A percentile compares a stretch with the other conserved stretches of the same genome.
Evolutionary conservation across 2,329 filamentous ascomycete species (phyloP).

Genomic region (Monilinia fructicola): DNA sequence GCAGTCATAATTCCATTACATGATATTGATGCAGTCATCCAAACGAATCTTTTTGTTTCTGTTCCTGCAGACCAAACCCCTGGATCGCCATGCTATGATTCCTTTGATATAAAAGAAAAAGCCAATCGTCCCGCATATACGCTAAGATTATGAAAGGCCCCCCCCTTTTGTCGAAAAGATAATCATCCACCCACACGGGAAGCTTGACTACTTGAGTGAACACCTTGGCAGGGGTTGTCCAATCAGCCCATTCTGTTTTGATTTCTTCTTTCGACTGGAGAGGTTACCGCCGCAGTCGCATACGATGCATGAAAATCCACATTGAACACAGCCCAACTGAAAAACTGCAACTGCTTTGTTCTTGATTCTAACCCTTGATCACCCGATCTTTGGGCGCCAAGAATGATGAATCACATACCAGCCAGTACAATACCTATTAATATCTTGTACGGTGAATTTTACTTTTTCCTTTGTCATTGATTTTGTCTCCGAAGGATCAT

Average conservation of each 20-base stretch:
- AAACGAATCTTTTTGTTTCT: conserved; percentile 1
- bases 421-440: not conserved
- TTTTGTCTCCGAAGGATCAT: not conserved
- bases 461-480: not conserved
- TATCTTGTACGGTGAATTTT: not conserved
- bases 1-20: not conserved
- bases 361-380: not conserved
- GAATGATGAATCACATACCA: not conserved
- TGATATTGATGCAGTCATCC: not conserved
- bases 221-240: conserved; percentile 20
- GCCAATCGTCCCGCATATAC: conserved; percentile 16
- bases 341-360: too few relatives aligned
- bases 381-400: conserved; percentile 1
- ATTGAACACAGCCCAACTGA: not conserved
- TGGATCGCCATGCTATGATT: not conserved
- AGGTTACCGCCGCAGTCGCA: conserved; percentile 5
- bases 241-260: conserved; percentile 13
- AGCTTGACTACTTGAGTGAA: not conserved
- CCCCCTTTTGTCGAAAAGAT: not conserved
- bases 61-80: conserved; percentile 1
- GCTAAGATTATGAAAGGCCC: conserved; percentile 5
- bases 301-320: not conserved
- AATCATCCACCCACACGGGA: not conserved
- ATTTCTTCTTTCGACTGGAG: not conserved
- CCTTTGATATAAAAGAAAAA: not conserved